Base-by-base conservation (phyloP, 495 filamentous ascomycete species). In the Aspergillus avenaceus region DNA sequence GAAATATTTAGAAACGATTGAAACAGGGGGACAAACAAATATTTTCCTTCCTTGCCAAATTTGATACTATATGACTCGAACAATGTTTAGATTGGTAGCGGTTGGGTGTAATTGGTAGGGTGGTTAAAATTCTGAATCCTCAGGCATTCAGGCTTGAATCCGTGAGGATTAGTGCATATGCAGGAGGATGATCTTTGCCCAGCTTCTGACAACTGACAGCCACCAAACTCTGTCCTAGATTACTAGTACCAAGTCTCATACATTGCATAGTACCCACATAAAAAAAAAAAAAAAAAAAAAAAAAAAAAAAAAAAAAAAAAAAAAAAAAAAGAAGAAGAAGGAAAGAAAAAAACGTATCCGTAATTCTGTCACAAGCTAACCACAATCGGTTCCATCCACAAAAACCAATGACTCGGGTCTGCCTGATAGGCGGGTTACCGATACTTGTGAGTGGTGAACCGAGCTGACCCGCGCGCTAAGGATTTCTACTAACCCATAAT, bases 371-470 rank as follows among this genome's bases (percentile, higher is more conserved):
- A 36, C 32, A 38, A 18, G 4, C 34, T 38, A 38, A 21, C 34
- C 34, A 18, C 3, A 38, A 16, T 19, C 11, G 23, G 31, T 34
- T 23, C 31, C 41, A 52, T 31, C 41, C 36, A 26, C 22, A 44
- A 50, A 25, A 38, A 47, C 50, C 50, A 53, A 53, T 52, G 36
- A 51, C 28, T 41, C 44, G 50, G 50, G 50, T 29, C 45, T 8
- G 19, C 36, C 32, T 14, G 31, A 32, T 44, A 32, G 52, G 29
- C 38, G 12, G 24, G 27, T 19, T 52, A 41, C 49, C 47, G 56
- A 59, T 59, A 26, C 38, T 41, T 28, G 37, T 53, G 47, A 47
- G 28, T 47, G 43, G 47, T 36, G 28, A 44, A 41, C 45, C 56
- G 41, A 55, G 56, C 48, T 51, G 47, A 37, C 34, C 49, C 19